Evolutionary conservation across 768 basidiomycete species (phyloP), one percentile per base, ranked within the genome.

Genomic region (Hydnomerulius pinastri): DNA sequence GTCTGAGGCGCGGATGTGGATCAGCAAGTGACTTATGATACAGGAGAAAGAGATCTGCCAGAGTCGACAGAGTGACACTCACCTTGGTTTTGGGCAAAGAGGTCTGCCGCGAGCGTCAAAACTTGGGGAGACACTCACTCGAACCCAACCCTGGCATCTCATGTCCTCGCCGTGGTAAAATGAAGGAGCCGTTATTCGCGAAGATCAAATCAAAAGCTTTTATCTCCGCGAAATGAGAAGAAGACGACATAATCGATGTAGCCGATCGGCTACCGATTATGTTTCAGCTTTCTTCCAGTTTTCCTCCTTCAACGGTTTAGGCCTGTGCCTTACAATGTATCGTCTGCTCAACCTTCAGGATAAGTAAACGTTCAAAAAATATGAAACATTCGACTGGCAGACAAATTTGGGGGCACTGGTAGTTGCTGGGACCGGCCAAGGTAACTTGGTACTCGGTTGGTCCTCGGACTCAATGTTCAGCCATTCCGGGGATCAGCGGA

Each of bases 181-280:
- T 44, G 38, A 40, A 51, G 3, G 42, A n/a, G 17, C 24, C 27
- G 28, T 24, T 29, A 48, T 29, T 43, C 17, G 48, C 42, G 40
- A 20, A 20, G 32, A 43, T 46, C 37, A 45, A 29, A 42, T 23
- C 29, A 35, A 33, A 41, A 42, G 37, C 33, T 32, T 30, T 54
- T 48, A 64, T 63, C 63, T 65, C 63, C 63, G 64, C 63, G 55
- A 62, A 59, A 49, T 50, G 15, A 32, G 28, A 29, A n/a, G n/a
- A n/a, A n/a, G n/a, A n/a, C n/a, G 37, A 48, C 25, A 21, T 17
- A 25, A 18, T 25, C 6, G 25, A 23, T 8, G n/a, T 23, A 59
- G 45, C 54, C 58, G 58, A 48, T 30, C 50, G 46, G 48, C 42
- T 54, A 53, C 39, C 39, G 39, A 40, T 24, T 4, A 17, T 18